These are phyloP conservation scores for Rhododendron molle DNA, from an alignment of 148 eudicot genomes.

Conservation along the genomic window DNA sequence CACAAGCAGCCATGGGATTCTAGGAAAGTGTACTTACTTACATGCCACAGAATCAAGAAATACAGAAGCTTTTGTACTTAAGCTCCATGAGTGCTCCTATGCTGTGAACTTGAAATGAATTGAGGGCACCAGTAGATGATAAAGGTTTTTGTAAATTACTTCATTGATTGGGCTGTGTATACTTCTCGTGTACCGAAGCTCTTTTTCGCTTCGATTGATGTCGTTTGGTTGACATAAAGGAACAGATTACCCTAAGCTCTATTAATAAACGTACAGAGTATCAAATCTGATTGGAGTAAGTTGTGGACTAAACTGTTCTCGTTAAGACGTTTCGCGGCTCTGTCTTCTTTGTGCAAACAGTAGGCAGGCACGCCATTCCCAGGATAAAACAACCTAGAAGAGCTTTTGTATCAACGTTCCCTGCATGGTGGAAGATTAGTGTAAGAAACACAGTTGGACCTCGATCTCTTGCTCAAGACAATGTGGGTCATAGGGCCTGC, in stretches of 20 bases:
- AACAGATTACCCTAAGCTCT: background rate
- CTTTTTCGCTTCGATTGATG: background rate
- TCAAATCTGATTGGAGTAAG: background rate
- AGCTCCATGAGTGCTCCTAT: background rate
- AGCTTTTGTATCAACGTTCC: too few species aligned
- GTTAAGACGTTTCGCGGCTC: background rate
- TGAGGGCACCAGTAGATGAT: background rate
- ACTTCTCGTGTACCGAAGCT: background rate
- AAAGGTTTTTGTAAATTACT: background rate
- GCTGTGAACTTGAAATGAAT: background rate
- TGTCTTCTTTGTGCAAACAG: background rate
- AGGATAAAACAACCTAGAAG: too few species aligned
- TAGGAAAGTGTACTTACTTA: background rate
- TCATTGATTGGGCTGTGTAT: background rate
- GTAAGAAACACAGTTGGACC: too few species aligned
- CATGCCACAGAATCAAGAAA: background rate
- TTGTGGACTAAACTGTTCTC: background rate
- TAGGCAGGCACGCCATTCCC: too few species aligned
- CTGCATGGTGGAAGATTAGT: too few species aligned
- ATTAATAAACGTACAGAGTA: background rate
- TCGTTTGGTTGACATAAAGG: background rate
- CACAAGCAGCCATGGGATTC: too few species aligned
- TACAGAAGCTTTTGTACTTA: background rate
- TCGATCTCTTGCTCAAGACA: too few species aligned
- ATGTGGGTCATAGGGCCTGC: too few species aligned